Percentiles rank a stretch among this genome's conserved stretches.
Evolutionary conservation across 257 asterid genomes (phyloP).

Genomic region (Rauvolfia tetraphylla): DNA sequence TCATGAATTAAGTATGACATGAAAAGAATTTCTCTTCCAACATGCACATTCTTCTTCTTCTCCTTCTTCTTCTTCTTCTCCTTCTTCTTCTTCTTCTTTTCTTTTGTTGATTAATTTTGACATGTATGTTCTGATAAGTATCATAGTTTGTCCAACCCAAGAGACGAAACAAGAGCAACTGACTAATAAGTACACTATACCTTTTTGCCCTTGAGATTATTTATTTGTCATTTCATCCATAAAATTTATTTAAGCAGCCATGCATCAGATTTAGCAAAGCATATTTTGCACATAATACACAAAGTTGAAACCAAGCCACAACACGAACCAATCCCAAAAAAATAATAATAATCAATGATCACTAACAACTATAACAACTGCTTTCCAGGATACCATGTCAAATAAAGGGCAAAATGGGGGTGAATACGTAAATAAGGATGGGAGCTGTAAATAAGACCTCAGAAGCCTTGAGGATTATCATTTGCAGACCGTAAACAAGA

Average conservation of each 20-base stretch:
- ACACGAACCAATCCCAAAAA: neutral
- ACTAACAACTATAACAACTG: neutral
- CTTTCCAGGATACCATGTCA: neutral
- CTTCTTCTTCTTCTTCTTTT: too few relatives aligned
- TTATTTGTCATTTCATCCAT: neutral
- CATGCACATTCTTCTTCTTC: too few relatives aligned
- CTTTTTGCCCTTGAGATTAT: neutral
- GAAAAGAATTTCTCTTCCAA: neutral
- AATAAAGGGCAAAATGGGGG: neutral
- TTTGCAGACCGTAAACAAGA: slow-evolving; percentile 79
- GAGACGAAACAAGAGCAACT: neutral
- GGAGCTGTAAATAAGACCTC: slow-evolving; percentile 51
- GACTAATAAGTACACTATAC: neutral
- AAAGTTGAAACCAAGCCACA: neutral
- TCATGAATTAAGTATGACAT: neutral
- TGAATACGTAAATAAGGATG: neutral
- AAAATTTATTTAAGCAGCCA: neutral
- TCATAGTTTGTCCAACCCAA: neutral
- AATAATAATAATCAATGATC: neutral
- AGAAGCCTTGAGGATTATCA: slow-evolving; percentile 93
- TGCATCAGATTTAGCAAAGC: neutral
- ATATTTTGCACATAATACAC: neutral
- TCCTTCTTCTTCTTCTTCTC: too few relatives aligned
- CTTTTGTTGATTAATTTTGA: too few relatives aligned
- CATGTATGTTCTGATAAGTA: neutral